Evolutionary conservation across 345 rosid genomes (phyloP).

Genomic region (Boechera retrofracta): DNA sequence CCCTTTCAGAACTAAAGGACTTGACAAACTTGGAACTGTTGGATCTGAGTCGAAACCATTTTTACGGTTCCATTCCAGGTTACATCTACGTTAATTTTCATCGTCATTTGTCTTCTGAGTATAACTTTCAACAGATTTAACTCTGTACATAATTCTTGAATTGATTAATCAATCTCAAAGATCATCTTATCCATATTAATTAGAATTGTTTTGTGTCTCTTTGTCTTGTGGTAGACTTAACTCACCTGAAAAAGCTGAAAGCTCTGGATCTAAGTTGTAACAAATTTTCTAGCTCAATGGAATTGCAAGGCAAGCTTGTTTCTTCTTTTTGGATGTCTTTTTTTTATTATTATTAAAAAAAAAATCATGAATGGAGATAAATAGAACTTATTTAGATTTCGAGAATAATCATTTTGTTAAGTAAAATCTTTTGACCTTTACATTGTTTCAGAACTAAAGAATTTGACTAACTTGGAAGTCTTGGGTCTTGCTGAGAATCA

Average conservation of each 20-base stretch:
- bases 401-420: background rate
- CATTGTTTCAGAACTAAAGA: background rate
- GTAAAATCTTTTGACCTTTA: background rate
- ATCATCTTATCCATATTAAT: background rate
- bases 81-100: background rate
- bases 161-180: background rate
- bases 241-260: no score
- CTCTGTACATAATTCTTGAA: background rate
- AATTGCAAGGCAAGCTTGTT: background rate
- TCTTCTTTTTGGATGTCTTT: background rate
- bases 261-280: no score
- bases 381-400: background rate
- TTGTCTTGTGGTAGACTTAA: no score
- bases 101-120: background rate
- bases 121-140: background rate
- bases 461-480: slow-evolving; percentile 5
- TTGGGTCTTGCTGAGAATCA: background rate
- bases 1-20: slow-evolving; percentile 9
- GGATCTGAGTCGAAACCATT: background rate
- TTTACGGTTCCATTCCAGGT: background rate
- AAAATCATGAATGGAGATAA: background rate
- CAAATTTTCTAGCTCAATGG: no score
- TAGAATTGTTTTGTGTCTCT: no score
- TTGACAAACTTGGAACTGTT: slow-evolving; percentile 22
- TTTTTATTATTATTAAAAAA: no score